Evolutionary conservation across 768 basidiomycete genomes (phyloP).

Genomic region (Tephrocybe sp.): DNA sequence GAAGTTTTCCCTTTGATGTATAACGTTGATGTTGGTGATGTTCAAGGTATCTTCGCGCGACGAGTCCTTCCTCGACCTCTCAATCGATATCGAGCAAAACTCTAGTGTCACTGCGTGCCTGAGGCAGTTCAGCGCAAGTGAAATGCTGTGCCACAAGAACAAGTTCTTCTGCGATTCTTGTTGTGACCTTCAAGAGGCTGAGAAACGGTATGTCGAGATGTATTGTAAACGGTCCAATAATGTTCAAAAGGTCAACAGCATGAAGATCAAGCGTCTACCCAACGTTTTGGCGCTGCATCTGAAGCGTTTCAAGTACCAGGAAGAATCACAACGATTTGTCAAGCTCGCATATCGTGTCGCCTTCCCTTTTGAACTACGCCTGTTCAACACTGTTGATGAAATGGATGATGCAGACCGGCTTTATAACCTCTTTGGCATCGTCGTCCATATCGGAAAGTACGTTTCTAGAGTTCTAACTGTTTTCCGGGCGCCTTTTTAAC

Average conservation of each 20-base stretch:
- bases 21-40: constrained; percentile 9
- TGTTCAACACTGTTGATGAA: constrained; percentile 97
- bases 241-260: constrained; percentile 44
- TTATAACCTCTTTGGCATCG: constrained; percentile 93
- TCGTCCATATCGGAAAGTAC: constrained; percentile 98
- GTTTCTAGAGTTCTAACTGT: constrained; percentile 29
- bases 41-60: constrained; percentile 86
- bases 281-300: constrained; percentile 94
- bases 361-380: constrained; percentile 89
- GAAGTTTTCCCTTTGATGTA: constrained; percentile 5
- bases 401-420: constrained; percentile 87
- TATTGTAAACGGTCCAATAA: background rate
- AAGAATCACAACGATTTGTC: constrained; percentile 84
- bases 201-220: constrained; percentile 71
- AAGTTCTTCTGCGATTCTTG: constrained; percentile 99
- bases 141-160: constrained; percentile 97
- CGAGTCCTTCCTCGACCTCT: constrained; percentile 96
- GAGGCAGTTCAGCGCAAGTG: constrained; percentile 93
- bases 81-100: constrained; percentile 98
- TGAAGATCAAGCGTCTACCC: constrained; percentile 98
- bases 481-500: background rate
- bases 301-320: constrained; percentile 99
- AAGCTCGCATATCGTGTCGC: constrained; percentile 96
- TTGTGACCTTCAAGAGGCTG: constrained; percentile 95
- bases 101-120: constrained; percentile 95